A percentile compares a stretch with the other conserved stretches of the same genome.
phyloP scores from a whole-genome alignment of 208 protist genomes.

The Trypanosoma theileri region DNA sequence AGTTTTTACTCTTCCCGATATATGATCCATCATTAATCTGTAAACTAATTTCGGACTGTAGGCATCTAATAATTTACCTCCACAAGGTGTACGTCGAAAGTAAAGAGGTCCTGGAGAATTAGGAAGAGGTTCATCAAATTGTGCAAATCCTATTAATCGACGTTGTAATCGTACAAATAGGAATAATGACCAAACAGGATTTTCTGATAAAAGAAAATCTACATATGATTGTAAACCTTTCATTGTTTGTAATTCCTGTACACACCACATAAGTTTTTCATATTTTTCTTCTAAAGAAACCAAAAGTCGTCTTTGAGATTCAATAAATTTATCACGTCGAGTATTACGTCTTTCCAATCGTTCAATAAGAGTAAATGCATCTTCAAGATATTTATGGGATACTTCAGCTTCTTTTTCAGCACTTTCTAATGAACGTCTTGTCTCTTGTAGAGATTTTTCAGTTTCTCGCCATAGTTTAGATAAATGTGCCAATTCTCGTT shows the following conservation, averaged over 20 bases:
- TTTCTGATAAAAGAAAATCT: conserved; percentile 61
- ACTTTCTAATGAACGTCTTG: conserved; percentile 70
- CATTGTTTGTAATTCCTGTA: conserved; percentile 68
- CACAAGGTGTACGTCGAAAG: conserved; percentile 42
- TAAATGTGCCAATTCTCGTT: conserved; percentile 58
- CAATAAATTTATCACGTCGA: conserved; percentile 68
- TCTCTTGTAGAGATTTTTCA: conserved; percentile 80
- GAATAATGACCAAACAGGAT: conserved; percentile 68
- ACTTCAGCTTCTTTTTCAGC: conserved; percentile 70
- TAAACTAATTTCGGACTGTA: conserved; percentile 48
- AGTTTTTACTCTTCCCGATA: conserved; percentile 24
- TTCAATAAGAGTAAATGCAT: conserved; percentile 85
- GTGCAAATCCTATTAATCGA: conserved; percentile 47
- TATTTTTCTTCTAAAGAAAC: conserved; percentile 85
- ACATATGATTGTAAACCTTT: conserved; percentile 71
- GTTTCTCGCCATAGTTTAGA: conserved; percentile 84
- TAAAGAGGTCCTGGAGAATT: conserved; percentile 19
- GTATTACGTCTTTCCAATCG: conserved; percentile 78
- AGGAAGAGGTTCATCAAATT: conserved; percentile 15
- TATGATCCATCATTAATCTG: conserved; percentile 34
- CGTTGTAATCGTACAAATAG: conserved; percentile 64
- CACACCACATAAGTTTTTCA: conserved; percentile 87
- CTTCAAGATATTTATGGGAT: conserved; percentile 73
- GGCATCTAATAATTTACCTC: conserved; percentile 43
- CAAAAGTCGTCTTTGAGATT: conserved; percentile 41